A percentile compares a stretch with the other conserved stretches of the same genome.
Conservation (phyloP, 352 stramenopile genomes). For the Globisporangium uncinulatum region DNA sequence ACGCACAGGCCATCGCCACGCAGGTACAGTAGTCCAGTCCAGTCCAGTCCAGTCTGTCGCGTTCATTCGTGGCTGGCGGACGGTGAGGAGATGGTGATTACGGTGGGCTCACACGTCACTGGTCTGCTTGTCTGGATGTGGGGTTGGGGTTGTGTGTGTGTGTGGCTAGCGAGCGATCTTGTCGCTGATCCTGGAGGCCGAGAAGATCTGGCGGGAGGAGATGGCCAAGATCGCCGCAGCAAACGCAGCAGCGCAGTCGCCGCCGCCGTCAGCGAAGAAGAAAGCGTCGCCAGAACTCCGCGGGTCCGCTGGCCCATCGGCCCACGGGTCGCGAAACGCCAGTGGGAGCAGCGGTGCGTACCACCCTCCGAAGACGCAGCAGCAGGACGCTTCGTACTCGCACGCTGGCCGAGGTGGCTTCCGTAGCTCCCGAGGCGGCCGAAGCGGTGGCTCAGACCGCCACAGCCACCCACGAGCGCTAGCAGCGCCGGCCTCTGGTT, state of each 20-base stretch:
- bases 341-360: background rate
- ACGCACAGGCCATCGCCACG: slow-evolving; percentile 31
- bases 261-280: background rate
- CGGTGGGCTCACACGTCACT: background rate
- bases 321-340: background rate
- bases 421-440: slow-evolving; percentile 4
- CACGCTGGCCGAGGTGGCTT: slow-evolving; percentile 9
- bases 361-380: slow-evolving; percentile 1
- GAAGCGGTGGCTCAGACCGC: slow-evolving; percentile 1
- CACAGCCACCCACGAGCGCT: slow-evolving; percentile 7
- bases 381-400: slow-evolving; percentile 3
- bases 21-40: slow-evolving; percentile 28
- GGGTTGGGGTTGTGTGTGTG: slow-evolving; percentile 2
- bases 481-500: background rate
- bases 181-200: slow-evolving; percentile 60
- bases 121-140: background rate
- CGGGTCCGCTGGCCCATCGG: background rate
- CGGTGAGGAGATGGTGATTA: no score
- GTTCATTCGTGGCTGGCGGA: background rate
- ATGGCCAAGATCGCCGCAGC: slow-evolving; percentile 16
- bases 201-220: slow-evolving; percentile 60
- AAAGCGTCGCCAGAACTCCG: background rate
- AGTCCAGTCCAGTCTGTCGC: no score
- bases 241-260: background rate
- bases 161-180: slow-evolving; percentile 50